Percentiles rank a stretch among this genome's conserved stretches.
Conservation (phyloP, 2,329 filamentous ascomycete species). For the Penicillium sp. region DNA sequence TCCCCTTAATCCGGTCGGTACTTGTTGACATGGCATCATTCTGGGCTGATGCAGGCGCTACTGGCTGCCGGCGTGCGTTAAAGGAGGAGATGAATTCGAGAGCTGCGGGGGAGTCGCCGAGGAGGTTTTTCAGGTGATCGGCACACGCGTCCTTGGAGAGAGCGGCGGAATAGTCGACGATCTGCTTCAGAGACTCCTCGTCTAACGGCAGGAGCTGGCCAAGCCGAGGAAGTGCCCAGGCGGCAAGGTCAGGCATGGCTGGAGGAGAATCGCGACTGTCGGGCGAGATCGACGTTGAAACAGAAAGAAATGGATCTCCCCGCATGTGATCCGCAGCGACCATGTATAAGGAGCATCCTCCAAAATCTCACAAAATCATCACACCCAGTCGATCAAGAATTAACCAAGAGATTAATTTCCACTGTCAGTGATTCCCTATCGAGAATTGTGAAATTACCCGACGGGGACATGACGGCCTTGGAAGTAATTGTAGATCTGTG, state of each 20-base stretch:
- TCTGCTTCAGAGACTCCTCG: conserved; percentile 76
- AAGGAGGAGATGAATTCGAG: conserved; percentile 70
- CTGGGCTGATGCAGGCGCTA: conserved; percentile 7
- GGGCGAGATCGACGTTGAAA: no score
- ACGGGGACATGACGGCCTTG: no score
- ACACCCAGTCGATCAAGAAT: no score
- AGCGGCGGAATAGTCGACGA: conserved; percentile 75
- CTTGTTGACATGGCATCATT: conserved; percentile 7
- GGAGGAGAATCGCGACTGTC: no score
- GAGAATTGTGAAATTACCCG: no score
- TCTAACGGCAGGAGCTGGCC: conserved; percentile 79
- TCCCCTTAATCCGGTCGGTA: conserved; percentile 27
- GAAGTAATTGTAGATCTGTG: no score
- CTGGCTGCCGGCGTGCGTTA: conserved; percentile 61
- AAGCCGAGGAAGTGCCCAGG: conserved; percentile 68
- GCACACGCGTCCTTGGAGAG: conserved; percentile 74
- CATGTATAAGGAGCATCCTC: no score
- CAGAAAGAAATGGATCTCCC: no score
- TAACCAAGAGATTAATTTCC: no score
- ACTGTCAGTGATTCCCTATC: no score
- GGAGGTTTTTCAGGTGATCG: conserved; percentile 80
- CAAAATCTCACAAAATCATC: no score
- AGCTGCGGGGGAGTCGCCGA: conserved; percentile 77
- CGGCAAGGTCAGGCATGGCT: conserved; percentile 31
- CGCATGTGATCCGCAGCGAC: no score